Percentiles rank a stretch among this genome's conserved stretches.
These are phyloP conservation scores for Russula abietina DNA, from an alignment of 768 basidiomycete genomes.

Conservation along the genomic window DNA sequence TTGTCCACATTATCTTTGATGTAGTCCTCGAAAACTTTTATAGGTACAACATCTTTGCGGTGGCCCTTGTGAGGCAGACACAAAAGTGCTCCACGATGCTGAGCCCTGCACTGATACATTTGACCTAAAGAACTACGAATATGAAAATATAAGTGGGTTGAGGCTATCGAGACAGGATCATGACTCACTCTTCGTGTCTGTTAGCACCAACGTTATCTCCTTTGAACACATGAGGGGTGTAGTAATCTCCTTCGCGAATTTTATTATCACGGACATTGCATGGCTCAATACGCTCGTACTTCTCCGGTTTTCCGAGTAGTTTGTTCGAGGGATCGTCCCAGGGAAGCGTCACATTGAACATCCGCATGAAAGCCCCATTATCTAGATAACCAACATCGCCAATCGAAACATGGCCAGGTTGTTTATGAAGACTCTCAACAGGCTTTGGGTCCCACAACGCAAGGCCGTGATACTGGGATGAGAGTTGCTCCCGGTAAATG, in stretches of 20 bases:
- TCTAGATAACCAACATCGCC: constrained; percentile 25
- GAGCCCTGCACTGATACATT: background rate
- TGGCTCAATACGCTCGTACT: background rate
- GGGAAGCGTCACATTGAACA: constrained; percentile 20
- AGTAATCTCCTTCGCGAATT: background rate
- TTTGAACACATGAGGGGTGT: background rate
- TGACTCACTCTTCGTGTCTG: background rate
- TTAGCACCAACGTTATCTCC: background rate
- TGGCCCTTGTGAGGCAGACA: background rate
- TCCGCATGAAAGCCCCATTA: constrained; percentile 19
- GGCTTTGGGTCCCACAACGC: constrained; percentile 24
- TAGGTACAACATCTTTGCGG: background rate
- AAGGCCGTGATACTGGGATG: constrained; percentile 7
- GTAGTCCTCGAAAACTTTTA: background rate
- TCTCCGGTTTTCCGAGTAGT: background rate
- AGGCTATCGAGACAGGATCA: background rate
- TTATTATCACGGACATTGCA: background rate
- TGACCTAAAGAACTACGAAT: background rate
- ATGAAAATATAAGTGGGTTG: background rate
- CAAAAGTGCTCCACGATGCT: background rate
- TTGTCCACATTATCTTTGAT: background rate
- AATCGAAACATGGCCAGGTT: constrained; percentile 5
- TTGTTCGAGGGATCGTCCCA: background rate
- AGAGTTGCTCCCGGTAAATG: too few relatives aligned
- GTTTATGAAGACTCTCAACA: constrained; percentile 2